A percentile compares a stretch with the other conserved stretches of the same genome.
Conservation (phyloP, 2,329 filamentous ascomycete genomes). For the Gliomastix tumulicola region DNA sequence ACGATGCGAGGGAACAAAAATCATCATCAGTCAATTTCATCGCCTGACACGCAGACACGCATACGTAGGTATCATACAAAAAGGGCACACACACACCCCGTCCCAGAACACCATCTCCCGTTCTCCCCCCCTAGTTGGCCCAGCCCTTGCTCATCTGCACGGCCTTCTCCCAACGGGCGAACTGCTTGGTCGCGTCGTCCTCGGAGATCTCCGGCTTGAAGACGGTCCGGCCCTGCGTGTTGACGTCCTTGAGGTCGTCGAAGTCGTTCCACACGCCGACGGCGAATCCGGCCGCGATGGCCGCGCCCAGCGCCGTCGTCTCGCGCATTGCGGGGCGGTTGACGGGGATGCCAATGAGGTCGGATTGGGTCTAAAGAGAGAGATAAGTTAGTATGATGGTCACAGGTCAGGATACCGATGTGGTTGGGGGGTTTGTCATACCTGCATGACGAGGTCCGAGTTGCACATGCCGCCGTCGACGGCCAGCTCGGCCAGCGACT, state of each 20-base stretch:
- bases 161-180: conserved; percentile 67
- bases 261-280: conserved; percentile 69
- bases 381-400: no score
- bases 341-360: conserved; percentile 73
- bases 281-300: conserved; percentile 76
- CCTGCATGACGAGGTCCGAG: conserved; percentile 72
- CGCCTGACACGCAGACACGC: no score
- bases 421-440: no score
- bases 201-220: conserved; percentile 60
- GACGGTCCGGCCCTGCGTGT: conserved; percentile 58
- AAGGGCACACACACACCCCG: no score
- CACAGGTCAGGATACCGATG: no score
- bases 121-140: conserved; percentile 27
- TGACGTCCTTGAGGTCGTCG: conserved; percentile 64
- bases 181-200: conserved; percentile 54
- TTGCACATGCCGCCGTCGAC: conserved; percentile 81
- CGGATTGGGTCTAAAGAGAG: conserved; percentile 66
- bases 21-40: no score
- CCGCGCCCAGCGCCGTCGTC: conserved; percentile 74
- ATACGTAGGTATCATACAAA: conserved; percentile 5
- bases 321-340: conserved; percentile 76
- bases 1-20: no score
- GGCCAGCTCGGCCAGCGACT: conserved; percentile 61
- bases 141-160: conserved; percentile 75
- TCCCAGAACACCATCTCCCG: no score